phyloP scores from a whole-genome alignment of 495 filamentous ascomycete species.

The Saxophila tyrrhenica region DNA sequence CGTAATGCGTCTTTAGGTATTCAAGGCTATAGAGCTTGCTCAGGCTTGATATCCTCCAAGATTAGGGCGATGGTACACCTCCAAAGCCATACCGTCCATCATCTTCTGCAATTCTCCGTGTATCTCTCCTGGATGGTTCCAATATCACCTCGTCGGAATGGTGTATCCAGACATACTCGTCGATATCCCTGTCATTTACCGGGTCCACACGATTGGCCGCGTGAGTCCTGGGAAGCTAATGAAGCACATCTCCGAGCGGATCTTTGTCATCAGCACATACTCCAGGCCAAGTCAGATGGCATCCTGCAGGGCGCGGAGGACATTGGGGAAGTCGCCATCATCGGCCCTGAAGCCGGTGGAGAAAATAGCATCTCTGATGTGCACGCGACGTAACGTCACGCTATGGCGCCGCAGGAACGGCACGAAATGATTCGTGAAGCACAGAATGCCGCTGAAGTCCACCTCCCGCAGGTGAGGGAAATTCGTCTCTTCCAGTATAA shows the following conservation, averaged over 20 bases:
- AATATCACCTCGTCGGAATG: no score
- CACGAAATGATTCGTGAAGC: neutral
- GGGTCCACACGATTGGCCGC: no score
- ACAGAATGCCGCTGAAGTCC: neutral
- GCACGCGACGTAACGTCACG: neutral
- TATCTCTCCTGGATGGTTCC: no score
- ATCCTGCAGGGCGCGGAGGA: neutral
- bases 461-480: neutral
- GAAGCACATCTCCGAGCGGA: neutral
- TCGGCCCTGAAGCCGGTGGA: neutral
- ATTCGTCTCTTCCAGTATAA: neutral
- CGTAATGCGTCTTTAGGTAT: no score
- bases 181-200: no score
- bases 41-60: no score
- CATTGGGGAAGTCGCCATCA: neutral
- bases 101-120: no score
- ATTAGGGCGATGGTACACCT: no score
- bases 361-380: neutral
- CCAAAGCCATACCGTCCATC: no score
- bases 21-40: no score
- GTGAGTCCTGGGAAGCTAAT: neutral
- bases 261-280: neutral
- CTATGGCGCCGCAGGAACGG: neutral
- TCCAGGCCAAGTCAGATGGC: neutral
- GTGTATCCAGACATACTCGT: no score